Conservation (phyloP, 106 monocot species). For the Amphibolis antarctica region DNA sequence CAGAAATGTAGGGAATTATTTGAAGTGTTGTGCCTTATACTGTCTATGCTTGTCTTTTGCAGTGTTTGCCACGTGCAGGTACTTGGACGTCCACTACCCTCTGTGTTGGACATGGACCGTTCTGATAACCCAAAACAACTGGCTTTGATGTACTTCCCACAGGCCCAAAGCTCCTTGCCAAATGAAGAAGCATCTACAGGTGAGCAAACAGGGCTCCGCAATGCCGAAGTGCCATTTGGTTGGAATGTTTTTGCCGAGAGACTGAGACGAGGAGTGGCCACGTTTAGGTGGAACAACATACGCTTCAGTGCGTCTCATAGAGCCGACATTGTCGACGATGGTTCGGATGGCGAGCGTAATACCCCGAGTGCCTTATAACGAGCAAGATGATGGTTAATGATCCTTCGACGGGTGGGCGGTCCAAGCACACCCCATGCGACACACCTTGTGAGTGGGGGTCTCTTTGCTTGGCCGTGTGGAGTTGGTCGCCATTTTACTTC, state of each 20-base stretch:
- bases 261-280: background rate
- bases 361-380: no score
- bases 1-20: background rate
- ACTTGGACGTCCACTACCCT: background rate
- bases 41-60: background rate
- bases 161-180: no score
- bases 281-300: background rate
- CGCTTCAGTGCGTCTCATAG: background rate
- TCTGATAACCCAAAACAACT: background rate
- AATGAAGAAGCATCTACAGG: background rate
- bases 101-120: background rate
- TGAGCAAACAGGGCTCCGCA: background rate
- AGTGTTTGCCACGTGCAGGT: constrained; percentile 4
- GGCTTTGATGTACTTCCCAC: constrained; percentile 1
- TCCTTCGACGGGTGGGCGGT: no score
- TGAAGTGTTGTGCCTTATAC: background rate
- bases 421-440: no score
- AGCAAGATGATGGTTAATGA: no score
- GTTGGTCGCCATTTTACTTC: no score
- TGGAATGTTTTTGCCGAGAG: constrained; percentile 1
- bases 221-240: background rate
- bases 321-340: background rate
- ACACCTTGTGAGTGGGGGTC: no score
- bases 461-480: no score
- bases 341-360: constrained; percentile 5